Base-by-base conservation (phyloP, 345 rosid species). In the Physaria fendleri region DNA sequence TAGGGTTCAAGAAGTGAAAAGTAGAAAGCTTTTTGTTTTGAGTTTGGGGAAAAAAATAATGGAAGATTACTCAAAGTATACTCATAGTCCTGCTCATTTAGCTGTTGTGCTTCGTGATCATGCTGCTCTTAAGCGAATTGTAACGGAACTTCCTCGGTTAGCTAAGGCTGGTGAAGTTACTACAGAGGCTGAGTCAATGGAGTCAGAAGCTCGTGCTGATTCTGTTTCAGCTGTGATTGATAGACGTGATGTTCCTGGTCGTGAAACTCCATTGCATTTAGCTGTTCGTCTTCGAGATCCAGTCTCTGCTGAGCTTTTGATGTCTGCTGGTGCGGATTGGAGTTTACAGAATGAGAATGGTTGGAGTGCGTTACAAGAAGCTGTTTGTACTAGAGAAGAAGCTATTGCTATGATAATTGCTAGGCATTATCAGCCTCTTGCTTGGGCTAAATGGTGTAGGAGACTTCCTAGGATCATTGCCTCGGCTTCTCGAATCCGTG, bases 361-460 rank as follows among this genome's bases (percentile, higher is more conserved):
- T 29, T 94, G 99, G 99, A 93, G 95, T 64, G 99, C 97, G 10
- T 78, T 93, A 48, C 97, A 93, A 69, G 99, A 93, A 81, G 97
- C 99, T 0, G 96, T 94, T n/a, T 94, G 99, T 72, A 83, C 90
- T 17, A 79, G 95, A 56, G 99, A 94, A 75, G 99, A 94, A 65
- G 73, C 85, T 0, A 90, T 94, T 6, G 95, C 99, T 24, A 76
- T 90, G 92, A 82, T 85, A 22, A 87, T 94, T 59, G 95, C 95
- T 5, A 68, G 90, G 55, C 95, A 87, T 71, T 94, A 90, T 55
- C 97, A 90, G 80, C 99, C 97, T 15, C 86, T 90, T 54, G 99
- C 99, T 37, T 94, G 99, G 99, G 96, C 85, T 21, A 94, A 90
- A 82, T 94, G 99, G 99, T 83, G 97, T 47, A 79, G 99, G 14